These are phyloP conservation scores for Conticribra weissflogii DNA, from an alignment of 108 stramenopile species.

Conservation along the genomic window DNA sequence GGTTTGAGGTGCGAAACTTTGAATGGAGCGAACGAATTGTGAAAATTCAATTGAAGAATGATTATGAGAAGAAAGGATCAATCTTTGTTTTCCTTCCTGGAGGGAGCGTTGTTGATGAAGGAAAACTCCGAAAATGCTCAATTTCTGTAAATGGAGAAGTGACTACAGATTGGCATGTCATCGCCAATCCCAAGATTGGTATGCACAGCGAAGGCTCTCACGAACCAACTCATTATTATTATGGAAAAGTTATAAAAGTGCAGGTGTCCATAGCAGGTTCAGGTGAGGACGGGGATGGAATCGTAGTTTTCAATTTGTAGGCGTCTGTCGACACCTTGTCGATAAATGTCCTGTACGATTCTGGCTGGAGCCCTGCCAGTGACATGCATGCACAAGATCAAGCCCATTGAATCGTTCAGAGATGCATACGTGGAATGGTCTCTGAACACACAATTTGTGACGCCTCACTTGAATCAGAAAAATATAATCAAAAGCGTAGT, in stretches of 20 bases:
- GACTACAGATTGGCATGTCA: no score
- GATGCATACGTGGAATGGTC: no score
- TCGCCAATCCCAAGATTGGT: constrained; percentile 60
- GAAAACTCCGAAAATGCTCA: no score
- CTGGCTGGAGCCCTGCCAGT: no score
- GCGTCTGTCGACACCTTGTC: no score
- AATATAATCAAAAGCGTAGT: no score
- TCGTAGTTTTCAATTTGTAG: constrained; percentile 20
- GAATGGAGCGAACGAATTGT: constrained; percentile 33
- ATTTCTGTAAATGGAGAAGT: no score
- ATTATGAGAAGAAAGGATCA: constrained; percentile 61
- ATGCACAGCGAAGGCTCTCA: constrained; percentile 8
- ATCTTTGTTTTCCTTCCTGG: constrained; percentile 70
- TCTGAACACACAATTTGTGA: no score
- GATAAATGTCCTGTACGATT: no score
- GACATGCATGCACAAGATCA: no score
- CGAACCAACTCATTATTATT: neutral
- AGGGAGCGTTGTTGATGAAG: constrained; percentile 34
- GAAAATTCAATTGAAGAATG: constrained; percentile 56
- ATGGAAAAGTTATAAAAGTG: constrained; percentile 59
- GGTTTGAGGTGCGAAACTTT: constrained; percentile 81
- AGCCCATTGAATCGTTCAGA: no score
- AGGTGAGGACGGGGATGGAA: constrained; percentile 50
- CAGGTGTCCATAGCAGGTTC: constrained; percentile 50
- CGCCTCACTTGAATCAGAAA: no score